These are phyloP conservation scores for Pyrus pyrifolia DNA, from an alignment of 306 rosid genomes.

Conservation along the genomic window DNA sequence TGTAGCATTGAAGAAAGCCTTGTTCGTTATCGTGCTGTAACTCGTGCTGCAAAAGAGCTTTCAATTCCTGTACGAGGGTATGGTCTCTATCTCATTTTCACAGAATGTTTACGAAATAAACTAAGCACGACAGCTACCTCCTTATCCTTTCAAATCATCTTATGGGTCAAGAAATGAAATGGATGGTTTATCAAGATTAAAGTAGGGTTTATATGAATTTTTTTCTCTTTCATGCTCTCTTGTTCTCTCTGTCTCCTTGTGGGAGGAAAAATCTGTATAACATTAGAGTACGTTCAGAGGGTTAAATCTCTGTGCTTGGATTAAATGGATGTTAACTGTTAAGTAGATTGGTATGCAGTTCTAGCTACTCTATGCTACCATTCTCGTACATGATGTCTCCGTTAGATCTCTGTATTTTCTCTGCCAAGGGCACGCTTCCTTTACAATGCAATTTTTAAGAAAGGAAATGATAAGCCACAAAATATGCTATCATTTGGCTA, in stretches of 20 bases:
- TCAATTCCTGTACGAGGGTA: constrained; percentile 89
- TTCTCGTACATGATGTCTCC: not conserved
- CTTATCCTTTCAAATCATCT: not conserved
- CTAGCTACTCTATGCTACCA: not conserved
- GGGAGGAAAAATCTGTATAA: too few species aligned
- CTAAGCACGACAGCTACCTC: not conserved
- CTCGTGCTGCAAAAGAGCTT: constrained; percentile 66
- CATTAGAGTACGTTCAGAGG: not conserved
- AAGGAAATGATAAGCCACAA: not conserved
- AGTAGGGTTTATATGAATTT: not conserved
- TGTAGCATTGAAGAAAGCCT: constrained; percentile 87
- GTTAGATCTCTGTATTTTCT: not conserved
- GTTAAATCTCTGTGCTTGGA: not conserved
- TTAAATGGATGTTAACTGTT: not conserved
- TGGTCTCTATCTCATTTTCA: constrained; percentile 3
- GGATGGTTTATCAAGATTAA: not conserved
- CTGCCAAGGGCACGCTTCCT: not conserved
- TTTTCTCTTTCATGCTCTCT: not conserved
- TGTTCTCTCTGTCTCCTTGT: not conserved
- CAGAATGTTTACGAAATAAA: not conserved
- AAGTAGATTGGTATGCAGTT: not conserved
- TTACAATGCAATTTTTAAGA: not conserved
- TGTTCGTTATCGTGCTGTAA: constrained; percentile 57
- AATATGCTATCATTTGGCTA: not conserved
- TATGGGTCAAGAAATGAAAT: not conserved